Conservation (phyloP, 2,329 filamentous ascomycete genomes). For the Paramyrothecium roridum region DNA sequence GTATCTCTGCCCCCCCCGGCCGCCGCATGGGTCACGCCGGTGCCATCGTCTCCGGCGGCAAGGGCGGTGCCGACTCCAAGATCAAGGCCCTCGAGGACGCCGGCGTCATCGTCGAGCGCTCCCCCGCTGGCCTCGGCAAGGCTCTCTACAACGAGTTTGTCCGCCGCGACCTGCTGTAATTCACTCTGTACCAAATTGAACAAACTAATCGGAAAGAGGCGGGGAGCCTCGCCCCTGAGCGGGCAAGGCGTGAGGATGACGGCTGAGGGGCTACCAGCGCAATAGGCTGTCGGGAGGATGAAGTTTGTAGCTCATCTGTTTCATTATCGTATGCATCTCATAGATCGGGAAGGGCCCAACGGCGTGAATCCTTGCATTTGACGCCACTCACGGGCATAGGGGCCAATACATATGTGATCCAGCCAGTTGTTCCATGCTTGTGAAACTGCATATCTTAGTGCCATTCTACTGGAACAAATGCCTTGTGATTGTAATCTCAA, state of each 20-base stretch:
- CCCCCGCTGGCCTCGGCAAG: constrained; percentile 88
- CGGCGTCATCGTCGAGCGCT: constrained; percentile 94
- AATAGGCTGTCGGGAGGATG: background rate
- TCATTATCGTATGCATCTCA: constrained; percentile 27
- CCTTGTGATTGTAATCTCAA: constrained; percentile 3
- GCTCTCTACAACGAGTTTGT: constrained; percentile 93
- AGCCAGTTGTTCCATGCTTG: background rate
- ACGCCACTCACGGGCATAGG: constrained; percentile 9
- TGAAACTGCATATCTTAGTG: too few species aligned
- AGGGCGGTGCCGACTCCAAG: constrained; percentile 98
- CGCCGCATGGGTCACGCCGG: constrained; percentile 98
- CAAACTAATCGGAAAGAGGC: background rate
- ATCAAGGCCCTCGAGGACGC: constrained; percentile 90
- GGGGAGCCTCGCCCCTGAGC: background rate
- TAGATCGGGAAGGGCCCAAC: constrained; percentile 23
- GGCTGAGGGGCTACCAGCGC: background rate
- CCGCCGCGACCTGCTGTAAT: constrained; percentile 88
- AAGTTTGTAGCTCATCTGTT: constrained; percentile 9
- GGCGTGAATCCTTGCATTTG: background rate
- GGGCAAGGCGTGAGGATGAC: constrained; percentile 1
- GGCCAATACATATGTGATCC: background rate
- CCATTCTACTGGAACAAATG: too few species aligned
- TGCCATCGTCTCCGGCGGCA: constrained; percentile 95
- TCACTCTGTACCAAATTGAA: background rate
- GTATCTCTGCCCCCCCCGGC: constrained; percentile 94